Evolutionary conservation across 345 rosid species (phyloP).

Genomic region (Salix dunnii): DNA sequence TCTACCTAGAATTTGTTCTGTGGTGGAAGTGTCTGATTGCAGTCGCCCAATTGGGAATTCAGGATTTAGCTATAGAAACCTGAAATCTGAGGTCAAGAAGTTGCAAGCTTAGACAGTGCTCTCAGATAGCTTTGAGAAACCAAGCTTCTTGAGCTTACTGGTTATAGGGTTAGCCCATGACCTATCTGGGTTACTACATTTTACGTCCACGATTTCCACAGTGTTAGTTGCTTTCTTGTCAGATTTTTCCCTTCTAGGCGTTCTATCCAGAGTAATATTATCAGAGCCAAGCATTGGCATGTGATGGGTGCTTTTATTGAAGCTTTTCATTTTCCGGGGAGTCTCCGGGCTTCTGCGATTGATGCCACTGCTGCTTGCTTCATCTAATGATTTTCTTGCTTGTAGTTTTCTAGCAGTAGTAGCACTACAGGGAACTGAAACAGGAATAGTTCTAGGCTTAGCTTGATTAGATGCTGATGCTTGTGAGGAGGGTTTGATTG

Average conservation of each 20-base stretch:
- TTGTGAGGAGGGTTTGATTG: conserved; percentile 44
- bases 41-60: conserved; percentile 36
- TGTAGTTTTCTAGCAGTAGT: conserved; percentile 52
- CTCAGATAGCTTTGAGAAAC: conserved; percentile 86
- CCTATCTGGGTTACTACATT: conserved; percentile 72
- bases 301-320: conserved; percentile 36
- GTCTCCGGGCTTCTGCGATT: conserved; percentile 29
- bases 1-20: conserved; percentile 53
- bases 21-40: conserved; percentile 51
- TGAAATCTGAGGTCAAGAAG: conserved; percentile 50
- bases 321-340: conserved; percentile 45
- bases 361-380: conserved; percentile 59
- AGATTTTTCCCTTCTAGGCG: conserved; percentile 49
- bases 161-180: conserved; percentile 78
- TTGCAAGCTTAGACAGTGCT: conserved; percentile 54
- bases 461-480: conserved; percentile 31
- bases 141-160: conserved; percentile 79
- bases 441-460: conserved; percentile 44
- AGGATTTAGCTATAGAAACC: conserved; percentile 45
- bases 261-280: conserved; percentile 49
- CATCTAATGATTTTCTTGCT: conserved; percentile 58
- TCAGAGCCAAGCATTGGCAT: conserved; percentile 71
- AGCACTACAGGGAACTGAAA: conserved; percentile 48
- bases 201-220: conserved; percentile 84
- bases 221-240: conserved; percentile 58